Evolutionary conservation across 768 basidiomycete genomes (phyloP).

Genomic region (Imleria badia): DNA sequence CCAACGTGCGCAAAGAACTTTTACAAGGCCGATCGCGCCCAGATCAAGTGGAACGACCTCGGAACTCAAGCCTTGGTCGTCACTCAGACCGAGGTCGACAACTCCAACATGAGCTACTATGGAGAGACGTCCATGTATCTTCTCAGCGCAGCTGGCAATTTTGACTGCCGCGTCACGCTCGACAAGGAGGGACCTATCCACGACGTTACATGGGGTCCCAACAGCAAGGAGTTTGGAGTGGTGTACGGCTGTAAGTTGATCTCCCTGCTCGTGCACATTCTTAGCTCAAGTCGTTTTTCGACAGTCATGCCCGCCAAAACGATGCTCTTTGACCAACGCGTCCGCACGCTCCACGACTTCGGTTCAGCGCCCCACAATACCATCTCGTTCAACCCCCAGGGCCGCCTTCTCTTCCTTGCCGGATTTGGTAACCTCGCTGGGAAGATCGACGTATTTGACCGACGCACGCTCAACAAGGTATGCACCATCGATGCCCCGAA

Average conservation of each 20-base stretch:
- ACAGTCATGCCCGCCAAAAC: slow-evolving; percentile 94
- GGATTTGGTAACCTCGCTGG: slow-evolving; percentile 98
- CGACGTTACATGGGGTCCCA: slow-evolving; percentile 95
- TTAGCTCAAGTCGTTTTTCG: background rate
- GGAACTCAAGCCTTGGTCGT: slow-evolving; percentile 90
- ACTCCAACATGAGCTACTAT: slow-evolving; percentile 96
- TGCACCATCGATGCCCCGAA: slow-evolving; percentile 90
- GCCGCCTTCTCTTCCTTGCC: slow-evolving; percentile 81
- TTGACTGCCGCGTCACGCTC: slow-evolving; percentile 82
- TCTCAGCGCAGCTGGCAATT: slow-evolving; percentile 88
- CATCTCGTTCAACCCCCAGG: slow-evolving; percentile 93
- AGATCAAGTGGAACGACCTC: slow-evolving; percentile 94
- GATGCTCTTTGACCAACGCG: slow-evolving; percentile 88
- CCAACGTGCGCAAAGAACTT: slow-evolving; percentile 90
- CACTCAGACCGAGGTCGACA: slow-evolving; percentile 96
- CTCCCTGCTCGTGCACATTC: background rate
- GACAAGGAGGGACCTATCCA: slow-evolving; percentile 99
- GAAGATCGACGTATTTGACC: slow-evolving; percentile 89
- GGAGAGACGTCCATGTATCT: slow-evolving; percentile 96
- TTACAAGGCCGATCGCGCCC: slow-evolving; percentile 91
- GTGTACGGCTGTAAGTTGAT: slow-evolving; percentile 87
- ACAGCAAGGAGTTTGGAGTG: slow-evolving; percentile 94
- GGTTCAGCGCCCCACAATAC: slow-evolving; percentile 90
- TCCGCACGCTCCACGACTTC: slow-evolving; percentile 86
- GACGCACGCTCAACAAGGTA: no score